Evolutionary conservation across 2,329 filamentous ascomycete genomes (phyloP), one percentile per base, ranked within the genome.

Genomic region (Xylariaceae sp.): DNA sequence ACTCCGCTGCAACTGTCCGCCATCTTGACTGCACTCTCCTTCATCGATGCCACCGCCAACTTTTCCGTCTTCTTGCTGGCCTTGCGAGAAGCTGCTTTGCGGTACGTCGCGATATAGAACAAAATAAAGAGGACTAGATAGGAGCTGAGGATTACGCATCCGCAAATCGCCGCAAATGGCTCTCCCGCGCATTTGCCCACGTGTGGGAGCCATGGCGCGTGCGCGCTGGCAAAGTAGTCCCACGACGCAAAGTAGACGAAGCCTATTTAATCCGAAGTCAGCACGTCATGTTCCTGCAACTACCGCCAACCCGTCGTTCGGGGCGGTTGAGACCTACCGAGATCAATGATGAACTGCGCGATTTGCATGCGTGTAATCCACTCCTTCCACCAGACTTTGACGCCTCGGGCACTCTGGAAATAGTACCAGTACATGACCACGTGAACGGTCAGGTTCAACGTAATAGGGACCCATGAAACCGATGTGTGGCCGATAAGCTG

Each of bases 341-440:
- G 83, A 68, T 95, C 90, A 67, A 96, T 89, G 63, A 96, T 79
- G 71, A 96, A 96, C 66, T 96, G 90, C 56, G 85, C 79, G 66
- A 96, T 96, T 70, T 96, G 90, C 63, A 95, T 85, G 62, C 89
- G 86, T 57, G 90, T 96, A 64, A 96, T 93, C 85, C 91, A 96
- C 73, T 95, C 87, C 83, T 96, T 96, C 90, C 90, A 96, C 89
- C 89, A 95, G 69, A 95, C 91, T 59, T 83, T 84, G 66, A 96
- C 81, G 54, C 91, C 91, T 57, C 90, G 89, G 38, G 90, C 89
- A 62, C 87, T 89, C 77, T 96, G 90, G 83, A 96, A 96, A 80
- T 96, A 96, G 81, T 96, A 96, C 89, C 89, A 95, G 83, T 96
- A 96, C 90, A 96, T 96, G 63, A 95, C 87, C 43, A 96, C 90